Evolutionary conservation across 306 rosid species (phyloP).

Genomic region (Luffa acutangula): DNA sequence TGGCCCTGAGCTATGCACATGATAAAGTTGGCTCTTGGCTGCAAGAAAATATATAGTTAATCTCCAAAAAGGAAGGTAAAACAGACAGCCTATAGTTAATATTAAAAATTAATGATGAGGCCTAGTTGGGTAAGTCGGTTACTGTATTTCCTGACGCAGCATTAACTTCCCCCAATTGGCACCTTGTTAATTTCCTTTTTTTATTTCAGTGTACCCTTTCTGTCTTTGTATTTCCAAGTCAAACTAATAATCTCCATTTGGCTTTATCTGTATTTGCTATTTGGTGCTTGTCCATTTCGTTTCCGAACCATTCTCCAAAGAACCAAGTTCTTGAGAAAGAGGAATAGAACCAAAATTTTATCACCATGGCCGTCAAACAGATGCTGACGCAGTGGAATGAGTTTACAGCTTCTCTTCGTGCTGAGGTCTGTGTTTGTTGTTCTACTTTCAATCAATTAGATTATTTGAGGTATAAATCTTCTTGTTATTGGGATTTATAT

Average conservation of each 20-base stretch:
- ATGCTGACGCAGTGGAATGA: conserved; percentile 35
- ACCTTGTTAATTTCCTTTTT: not conserved
- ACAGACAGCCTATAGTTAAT: not conserved
- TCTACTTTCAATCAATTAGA: not conserved
- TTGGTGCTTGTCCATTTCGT: not conserved
- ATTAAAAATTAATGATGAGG: not conserved
- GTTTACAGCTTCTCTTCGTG: conserved; percentile 28
- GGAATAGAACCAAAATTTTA: not conserved
- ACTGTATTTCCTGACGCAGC: not conserved
- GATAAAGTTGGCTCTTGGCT: no score
- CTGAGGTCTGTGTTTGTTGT: conserved; percentile 32
- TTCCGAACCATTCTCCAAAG: not conserved
- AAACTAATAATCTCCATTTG: not conserved
- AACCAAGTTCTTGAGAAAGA: not conserved
- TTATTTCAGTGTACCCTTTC: not conserved
- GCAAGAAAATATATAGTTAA: no score
- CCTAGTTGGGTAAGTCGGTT: not conserved
- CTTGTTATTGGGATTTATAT: not conserved
- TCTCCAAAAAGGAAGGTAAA: not conserved
- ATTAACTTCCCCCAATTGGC: not conserved
- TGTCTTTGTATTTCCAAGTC: not conserved
- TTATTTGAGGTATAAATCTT: not conserved
- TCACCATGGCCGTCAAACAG: conserved; percentile 50
- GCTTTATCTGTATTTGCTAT: not conserved
- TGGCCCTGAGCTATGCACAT: no score